Base-by-base conservation (phyloP, 2,329 filamentous ascomycete genomes). In the Ophiostoma sp. region DNA sequence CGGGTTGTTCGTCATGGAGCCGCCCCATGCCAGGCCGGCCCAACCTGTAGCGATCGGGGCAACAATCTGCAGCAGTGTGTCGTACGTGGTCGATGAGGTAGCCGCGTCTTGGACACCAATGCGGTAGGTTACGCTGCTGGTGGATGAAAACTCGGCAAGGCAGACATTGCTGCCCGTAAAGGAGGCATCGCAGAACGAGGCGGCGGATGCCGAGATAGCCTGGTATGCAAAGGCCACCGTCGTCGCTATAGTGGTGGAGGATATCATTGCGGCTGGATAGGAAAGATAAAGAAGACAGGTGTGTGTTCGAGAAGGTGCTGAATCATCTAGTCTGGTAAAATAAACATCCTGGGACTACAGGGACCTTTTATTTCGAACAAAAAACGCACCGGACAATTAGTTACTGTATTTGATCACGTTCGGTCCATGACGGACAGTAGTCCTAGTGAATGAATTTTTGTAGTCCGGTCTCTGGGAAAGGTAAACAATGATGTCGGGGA, bases 1-100 rank as follows among this genome's bases (percentile, higher is more conserved):
- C 25, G 82, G 82, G 33, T 82, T 81, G 50, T 79, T 79, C 2
- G 80, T 80, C 82, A 83, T 83, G n/a, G 79, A 78, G 1, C 82
- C 82, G 36, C 81, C 81, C 82, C 82, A 83, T 0, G 81, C 77
- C 48, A 83, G 80, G 5, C 81, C 82, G 1, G 79, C 80, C 82
- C 82, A 83, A 9, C 79, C 80, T 71, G 80, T 79, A 0, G 78
- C 74, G 19, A 77, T 77, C 1, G 82, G 82, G 0, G 82, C 78
- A 8, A 80, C 76, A 42, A 82, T 81, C 73, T 82, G 80, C n/a
- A 83, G 73, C 1, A 83, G 76, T 0, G 79, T 81, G 68, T 83
- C 81, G 52, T 80, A 82, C 0, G 79, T 75, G 0, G 76, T 5
- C 8, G n/a, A 22, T n/a, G 52, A 55, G 0, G 73, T 61, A 25